These are phyloP conservation scores for Sclerotinia minor DNA, from an alignment of 2,329 filamentous ascomycete genomes.

Conservation along the genomic window DNA sequence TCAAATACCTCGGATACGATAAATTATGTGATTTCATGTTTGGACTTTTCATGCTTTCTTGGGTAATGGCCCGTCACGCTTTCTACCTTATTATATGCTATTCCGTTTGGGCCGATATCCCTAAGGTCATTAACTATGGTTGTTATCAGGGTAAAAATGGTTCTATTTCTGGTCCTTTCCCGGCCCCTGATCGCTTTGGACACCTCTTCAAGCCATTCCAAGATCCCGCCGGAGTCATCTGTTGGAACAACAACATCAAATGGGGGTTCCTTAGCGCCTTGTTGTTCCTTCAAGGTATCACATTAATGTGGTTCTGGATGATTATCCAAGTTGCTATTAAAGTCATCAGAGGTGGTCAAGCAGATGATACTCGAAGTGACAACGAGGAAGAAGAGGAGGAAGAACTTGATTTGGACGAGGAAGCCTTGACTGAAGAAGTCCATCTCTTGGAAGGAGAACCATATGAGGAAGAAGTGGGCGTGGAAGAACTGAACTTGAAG, in stretches of 20 bases:
- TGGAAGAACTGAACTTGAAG: slow-evolving; percentile 68
- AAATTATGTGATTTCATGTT: slow-evolving; percentile 80
- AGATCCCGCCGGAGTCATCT: slow-evolving; percentile 70
- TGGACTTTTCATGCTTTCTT: slow-evolving; percentile 79
- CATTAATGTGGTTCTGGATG: slow-evolving; percentile 85
- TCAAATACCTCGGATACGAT: slow-evolving; percentile 83
- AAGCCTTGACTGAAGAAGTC: slow-evolving; percentile 26
- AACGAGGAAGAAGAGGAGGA: slow-evolving; percentile 68
- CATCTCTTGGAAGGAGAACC: slow-evolving; percentile 40
- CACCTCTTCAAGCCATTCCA: slow-evolving; percentile 75
- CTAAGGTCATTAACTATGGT: slow-evolving; percentile 61
- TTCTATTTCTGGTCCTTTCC: slow-evolving; percentile 55
- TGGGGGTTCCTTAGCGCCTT: slow-evolving; percentile 77
- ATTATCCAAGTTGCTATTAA: slow-evolving; percentile 80
- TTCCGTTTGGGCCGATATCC: slow-evolving; percentile 71
- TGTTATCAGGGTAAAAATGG: slow-evolving; percentile 67
- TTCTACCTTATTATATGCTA: slow-evolving; percentile 78
- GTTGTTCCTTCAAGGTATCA: slow-evolving; percentile 75
- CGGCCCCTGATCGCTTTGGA: slow-evolving; percentile 51
- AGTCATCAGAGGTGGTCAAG: slow-evolving; percentile 72
- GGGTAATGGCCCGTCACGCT: slow-evolving; percentile 81
- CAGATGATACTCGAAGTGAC: slow-evolving; percentile 86
- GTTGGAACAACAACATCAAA: slow-evolving; percentile 74
- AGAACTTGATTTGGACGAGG: slow-evolving; percentile 26
- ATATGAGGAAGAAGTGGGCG: slow-evolving; percentile 73